Base-by-base conservation (phyloP, 2,329 filamentous ascomycete genomes). In the Verticillium isaacii region DNA sequence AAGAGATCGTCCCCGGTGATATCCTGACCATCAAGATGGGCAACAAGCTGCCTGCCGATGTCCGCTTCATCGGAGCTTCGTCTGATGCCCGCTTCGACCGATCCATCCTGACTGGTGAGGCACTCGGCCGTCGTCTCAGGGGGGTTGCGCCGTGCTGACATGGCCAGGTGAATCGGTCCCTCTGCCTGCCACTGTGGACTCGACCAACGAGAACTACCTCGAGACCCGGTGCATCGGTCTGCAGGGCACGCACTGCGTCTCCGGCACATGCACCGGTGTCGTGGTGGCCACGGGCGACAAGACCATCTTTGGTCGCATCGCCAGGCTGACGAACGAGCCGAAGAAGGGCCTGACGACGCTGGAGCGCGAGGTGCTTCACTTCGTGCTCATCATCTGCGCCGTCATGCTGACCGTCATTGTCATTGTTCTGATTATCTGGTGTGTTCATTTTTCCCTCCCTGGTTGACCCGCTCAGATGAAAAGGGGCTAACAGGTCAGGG, bases 231-330 rank as follows among this genome's bases (percentile, higher is more conserved):
- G 87, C 67, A 91, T 93, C 60, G 90, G 89, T 25, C 80, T 93
- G 11, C 89, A 92, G 70, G 90, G 91, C n/a, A 92, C 90, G 0
- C 89, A 93, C 68, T 92, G 89, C 66, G 85, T 90, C 4, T 87
- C 86, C 7, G 90, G 90, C 3, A 86, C 79, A 25, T 87, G 85
- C 59, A 78, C 82, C 15, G 90, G 88, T 19, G 75, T 93, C 11
- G 88, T 91, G 2, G 86, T 93, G 12, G 85, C 86, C 1, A 93
- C 87, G 0, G 90, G 89, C 9, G 88, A 92, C 70, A 79, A 77
- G 15, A 92, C 90, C 0, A 87, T 93, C 25, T 92, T 93, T 72
- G 90, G 90, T 9, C 85, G 87, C 57, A 90, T 93, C 66, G 89
- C 90, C 1, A 86, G 87, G 65, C 77, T 93, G 58, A 91, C 90